Conservation (phyloP, 257 asterid genomes). For the Gynochthodes officinalis region DNA sequence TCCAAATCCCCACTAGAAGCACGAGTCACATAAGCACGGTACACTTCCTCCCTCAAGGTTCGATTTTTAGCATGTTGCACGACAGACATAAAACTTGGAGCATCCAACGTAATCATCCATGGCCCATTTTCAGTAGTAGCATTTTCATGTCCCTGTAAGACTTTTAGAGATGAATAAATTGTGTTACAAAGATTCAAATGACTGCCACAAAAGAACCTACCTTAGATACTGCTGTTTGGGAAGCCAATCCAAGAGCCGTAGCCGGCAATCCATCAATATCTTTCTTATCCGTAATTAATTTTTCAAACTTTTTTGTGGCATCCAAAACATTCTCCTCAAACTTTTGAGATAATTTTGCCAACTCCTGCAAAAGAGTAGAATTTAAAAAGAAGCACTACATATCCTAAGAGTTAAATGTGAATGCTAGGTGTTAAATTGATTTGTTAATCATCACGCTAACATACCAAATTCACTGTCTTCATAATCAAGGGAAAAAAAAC, state of each 20-base stretch:
- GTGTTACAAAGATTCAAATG: conserved; percentile 6
- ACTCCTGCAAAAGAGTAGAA: conserved; percentile 51
- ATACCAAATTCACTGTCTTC: background rate
- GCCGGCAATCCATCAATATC: conserved; percentile 90
- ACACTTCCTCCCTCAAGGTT: conserved; percentile 90
- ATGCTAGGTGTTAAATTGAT: background rate
- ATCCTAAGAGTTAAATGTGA: background rate
- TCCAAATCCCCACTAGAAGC: conserved; percentile 93
- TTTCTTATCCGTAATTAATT: conserved; percentile 78
- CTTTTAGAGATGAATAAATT: conserved; percentile 17
- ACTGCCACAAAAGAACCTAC: conserved; percentile 27
- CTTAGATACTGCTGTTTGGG: conserved; percentile 96
- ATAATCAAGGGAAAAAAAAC: background rate
- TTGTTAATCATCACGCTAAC: background rate
- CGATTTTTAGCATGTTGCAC: conserved; percentile 90
- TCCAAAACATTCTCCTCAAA: conserved; percentile 94
- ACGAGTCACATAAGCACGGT: conserved; percentile 80
- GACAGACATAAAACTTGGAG: conserved; percentile 84
- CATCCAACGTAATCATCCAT: conserved; percentile 91
- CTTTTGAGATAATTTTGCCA: conserved; percentile 78
- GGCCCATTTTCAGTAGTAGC: conserved; percentile 96
- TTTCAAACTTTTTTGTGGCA: conserved; percentile 92
- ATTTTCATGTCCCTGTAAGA: conserved; percentile 80
- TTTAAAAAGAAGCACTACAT: background rate
- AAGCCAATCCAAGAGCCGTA: conserved; percentile 89